These are phyloP conservation scores for Rhodosporidiobolus odoratus DNA, from an alignment of 768 basidiomycete species.

Conservation along the genomic window DNA sequence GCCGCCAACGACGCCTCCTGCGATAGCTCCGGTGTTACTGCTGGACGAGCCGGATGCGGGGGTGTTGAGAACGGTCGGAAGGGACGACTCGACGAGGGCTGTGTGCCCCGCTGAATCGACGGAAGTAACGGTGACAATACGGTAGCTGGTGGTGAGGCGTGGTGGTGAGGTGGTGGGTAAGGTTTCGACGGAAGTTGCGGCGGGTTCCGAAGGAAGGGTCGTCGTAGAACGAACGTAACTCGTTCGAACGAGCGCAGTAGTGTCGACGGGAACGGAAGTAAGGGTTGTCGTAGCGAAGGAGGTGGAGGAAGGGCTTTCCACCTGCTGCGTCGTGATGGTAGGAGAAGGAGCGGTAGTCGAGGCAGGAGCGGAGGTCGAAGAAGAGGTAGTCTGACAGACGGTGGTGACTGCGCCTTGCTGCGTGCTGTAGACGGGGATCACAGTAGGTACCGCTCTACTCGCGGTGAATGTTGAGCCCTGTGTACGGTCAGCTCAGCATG, in stretches of 20 bases:
- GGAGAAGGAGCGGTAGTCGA: neutral
- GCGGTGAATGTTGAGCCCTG: neutral
- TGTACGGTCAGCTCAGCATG: neutral
- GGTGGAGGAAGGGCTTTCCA: slow-evolving; percentile 11
- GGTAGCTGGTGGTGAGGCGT: slow-evolving; percentile 4
- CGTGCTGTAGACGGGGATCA: neutral
- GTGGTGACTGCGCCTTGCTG: slow-evolving; percentile 5
- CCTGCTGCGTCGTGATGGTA: neutral
- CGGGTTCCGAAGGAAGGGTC: neutral
- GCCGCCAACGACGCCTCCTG: slow-evolving; percentile 31
- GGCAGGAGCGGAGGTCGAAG: neutral
- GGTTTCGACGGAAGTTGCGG: neutral
- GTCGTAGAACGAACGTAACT: neutral
- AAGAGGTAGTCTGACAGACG: slow-evolving; percentile 1
- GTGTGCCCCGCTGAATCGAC: slow-evolving; percentile 12
- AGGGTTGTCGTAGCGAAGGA: slow-evolving; percentile 13
- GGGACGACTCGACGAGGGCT: neutral
- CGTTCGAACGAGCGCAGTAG: neutral
- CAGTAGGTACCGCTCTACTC: neutral
- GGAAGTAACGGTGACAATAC: slow-evolving; percentile 16
- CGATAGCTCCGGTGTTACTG: slow-evolving; percentile 19
- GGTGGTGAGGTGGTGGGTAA: neutral
- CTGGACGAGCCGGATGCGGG: neutral
- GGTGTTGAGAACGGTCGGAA: slow-evolving; percentile 21
- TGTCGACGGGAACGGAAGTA: neutral